These are phyloP conservation scores for Suillus placidus DNA, from an alignment of 768 basidiomycete genomes.

Conservation along the genomic window DNA sequence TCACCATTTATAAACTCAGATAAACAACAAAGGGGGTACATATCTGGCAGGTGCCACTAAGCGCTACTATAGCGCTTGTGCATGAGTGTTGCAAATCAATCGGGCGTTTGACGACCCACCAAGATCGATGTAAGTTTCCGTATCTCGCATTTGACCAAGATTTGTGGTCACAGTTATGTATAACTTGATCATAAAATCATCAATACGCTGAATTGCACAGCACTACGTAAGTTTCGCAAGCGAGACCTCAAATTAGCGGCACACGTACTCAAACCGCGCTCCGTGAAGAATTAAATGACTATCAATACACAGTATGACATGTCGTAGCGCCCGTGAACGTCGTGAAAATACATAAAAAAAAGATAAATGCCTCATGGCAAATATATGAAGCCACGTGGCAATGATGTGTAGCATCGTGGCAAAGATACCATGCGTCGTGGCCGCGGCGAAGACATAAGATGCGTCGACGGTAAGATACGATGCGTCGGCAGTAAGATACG, in stretches of 20 bases:
- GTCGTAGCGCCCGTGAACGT: slow-evolving; percentile 11
- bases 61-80: too few species aligned
- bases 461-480: neutral
- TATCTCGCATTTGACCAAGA: neutral
- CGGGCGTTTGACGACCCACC: neutral
- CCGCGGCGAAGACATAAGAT: neutral
- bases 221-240: slow-evolving; percentile 8
- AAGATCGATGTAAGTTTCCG: neutral
- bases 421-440: neutral
- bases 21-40: neutral
- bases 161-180: neutral
- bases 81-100: too few species aligned
- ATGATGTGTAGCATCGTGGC: neutral
- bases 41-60: too few species aligned
- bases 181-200: neutral
- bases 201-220: neutral
- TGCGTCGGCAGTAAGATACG: neutral
- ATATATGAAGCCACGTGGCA: neutral
- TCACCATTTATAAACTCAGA: neutral
- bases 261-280: neutral
- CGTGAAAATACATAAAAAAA: slow-evolving; percentile 4
- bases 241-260: slow-evolving; percentile 5
- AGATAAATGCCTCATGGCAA: slow-evolving; percentile 6
- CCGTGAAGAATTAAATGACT: slow-evolving; percentile 14
- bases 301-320: slow-evolving; percentile 36